phyloP scores from a whole-genome alignment of 345 rosid species.

The Salix viminalis region DNA sequence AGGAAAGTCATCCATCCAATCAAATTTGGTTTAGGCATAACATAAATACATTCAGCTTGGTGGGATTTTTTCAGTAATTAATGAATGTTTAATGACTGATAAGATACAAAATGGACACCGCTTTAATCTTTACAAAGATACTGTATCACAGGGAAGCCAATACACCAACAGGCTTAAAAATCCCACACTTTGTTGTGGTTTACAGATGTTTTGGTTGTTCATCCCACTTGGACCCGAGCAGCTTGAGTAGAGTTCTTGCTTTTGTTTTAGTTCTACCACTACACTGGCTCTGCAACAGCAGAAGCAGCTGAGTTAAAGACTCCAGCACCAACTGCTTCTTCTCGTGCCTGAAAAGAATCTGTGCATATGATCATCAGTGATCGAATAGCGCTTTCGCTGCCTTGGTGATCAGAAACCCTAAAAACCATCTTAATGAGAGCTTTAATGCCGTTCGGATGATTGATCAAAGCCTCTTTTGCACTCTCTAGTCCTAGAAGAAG shows the following conservation, averaged over 20 bases:
- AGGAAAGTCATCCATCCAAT: neutral
- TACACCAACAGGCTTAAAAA: neutral
- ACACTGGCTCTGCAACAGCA: slow-evolving; percentile 63
- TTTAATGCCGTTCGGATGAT: slow-evolving; percentile 28
- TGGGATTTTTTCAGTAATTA: neutral
- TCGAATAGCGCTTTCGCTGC: slow-evolving; percentile 49
- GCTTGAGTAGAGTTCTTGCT: slow-evolving; percentile 47
- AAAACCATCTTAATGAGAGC: slow-evolving; percentile 53
- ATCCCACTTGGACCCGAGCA: slow-evolving; percentile 43
- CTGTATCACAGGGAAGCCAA: neutral
- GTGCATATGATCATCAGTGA: slow-evolving; percentile 39
- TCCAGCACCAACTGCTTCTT: slow-evolving; percentile 42
- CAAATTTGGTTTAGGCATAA: neutral
- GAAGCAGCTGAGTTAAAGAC: slow-evolving; percentile 44
- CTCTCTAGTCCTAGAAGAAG: slow-evolving; percentile 27
- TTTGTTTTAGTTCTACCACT: slow-evolving; percentile 43
- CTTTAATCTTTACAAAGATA: slow-evolving; percentile 3
- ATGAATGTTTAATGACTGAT: neutral
- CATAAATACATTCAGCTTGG: neutral
- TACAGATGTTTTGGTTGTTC: slow-evolving; percentile 19
- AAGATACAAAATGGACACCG: slow-evolving; percentile 4
- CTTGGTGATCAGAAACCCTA: slow-evolving; percentile 55
- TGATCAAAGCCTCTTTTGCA: slow-evolving; percentile 34
- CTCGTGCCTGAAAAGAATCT: slow-evolving; percentile 42
- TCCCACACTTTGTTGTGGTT: neutral